Percentiles rank a stretch among this genome's conserved stretches.
Evolutionary conservation across 306 rosid genomes (phyloP).

Genomic region (Lupinus albus): DNA sequence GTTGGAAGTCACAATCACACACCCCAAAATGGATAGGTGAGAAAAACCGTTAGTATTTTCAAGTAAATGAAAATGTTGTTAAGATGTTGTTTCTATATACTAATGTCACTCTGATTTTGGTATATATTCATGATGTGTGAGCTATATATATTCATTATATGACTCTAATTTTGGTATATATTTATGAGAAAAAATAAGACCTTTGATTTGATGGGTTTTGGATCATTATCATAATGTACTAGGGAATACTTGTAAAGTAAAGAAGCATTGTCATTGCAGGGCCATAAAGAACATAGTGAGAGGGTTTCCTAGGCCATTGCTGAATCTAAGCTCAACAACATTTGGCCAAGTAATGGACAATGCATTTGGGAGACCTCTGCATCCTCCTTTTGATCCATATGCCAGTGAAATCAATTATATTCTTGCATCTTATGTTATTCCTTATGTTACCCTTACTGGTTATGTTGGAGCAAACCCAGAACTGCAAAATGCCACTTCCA

Average conservation of each 20-base stretch:
- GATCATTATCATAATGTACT: not conserved
- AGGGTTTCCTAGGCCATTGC: slow-evolving; percentile 69
- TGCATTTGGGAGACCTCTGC: slow-evolving; percentile 50
- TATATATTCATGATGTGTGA: too few species aligned
- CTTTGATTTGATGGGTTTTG: not conserved
- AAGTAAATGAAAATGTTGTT: too few species aligned
- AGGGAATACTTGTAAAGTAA: not conserved
- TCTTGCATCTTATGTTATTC: slow-evolving; percentile 70
- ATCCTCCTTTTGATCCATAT: slow-evolving; percentile 77
- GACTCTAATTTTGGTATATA: too few species aligned
- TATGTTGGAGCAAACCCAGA: slow-evolving; percentile 72
- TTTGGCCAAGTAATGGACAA: slow-evolving; percentile 54
- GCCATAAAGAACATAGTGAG: slow-evolving; percentile 51
- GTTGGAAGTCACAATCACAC: too few species aligned
- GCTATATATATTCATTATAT: too few species aligned
- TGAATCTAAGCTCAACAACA: slow-evolving; percentile 49
- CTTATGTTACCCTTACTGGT: slow-evolving; percentile 89
- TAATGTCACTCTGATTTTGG: too few species aligned
- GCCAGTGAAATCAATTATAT: slow-evolving; percentile 59
- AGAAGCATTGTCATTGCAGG: slow-evolving; percentile 40
- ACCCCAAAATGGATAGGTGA: too few species aligned
- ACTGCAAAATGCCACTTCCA: slow-evolving; percentile 48
- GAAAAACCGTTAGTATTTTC: too few species aligned
- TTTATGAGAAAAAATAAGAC: not conserved
- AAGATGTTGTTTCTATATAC: too few species aligned